Conservation (phyloP, 2,329 filamentous ascomycete genomes). For the Eutypella sp. region DNA sequence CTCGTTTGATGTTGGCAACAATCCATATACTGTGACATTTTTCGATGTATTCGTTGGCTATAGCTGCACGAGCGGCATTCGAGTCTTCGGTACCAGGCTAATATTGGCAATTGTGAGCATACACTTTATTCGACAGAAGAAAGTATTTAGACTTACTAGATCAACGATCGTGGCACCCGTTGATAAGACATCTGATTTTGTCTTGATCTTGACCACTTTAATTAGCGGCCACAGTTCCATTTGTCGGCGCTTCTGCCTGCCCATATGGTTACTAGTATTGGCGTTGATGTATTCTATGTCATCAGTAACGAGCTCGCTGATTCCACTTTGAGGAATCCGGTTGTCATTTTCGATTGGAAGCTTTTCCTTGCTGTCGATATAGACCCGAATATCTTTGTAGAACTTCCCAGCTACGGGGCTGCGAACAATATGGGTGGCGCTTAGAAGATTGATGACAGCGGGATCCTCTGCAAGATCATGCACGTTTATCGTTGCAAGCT, state of each 20-base stretch:
- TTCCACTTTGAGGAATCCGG: not conserved
- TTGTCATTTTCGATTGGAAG: not conserved
- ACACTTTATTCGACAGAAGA: not conserved
- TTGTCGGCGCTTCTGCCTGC: slow-evolving; percentile 6
- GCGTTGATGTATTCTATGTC: not conserved
- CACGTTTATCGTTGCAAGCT: slow-evolving; percentile 12
- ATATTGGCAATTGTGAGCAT: slow-evolving; percentile 9
- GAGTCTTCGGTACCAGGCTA: slow-evolving; percentile 53
- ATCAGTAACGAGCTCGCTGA: not conserved
- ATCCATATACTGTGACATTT: slow-evolving; percentile 55
- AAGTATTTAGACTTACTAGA: slow-evolving; percentile 30
- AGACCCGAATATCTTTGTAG: slow-evolving; percentile 40
- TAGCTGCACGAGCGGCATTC: slow-evolving; percentile 53
- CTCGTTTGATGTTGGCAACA: slow-evolving; percentile 52
- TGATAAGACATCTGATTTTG: slow-evolving; percentile 43
- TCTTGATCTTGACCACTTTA: slow-evolving; percentile 39
- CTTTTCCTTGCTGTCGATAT: slow-evolving; percentile 53
- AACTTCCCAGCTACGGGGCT: slow-evolving; percentile 34
- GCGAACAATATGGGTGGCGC: slow-evolving; percentile 35
- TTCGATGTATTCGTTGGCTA: slow-evolving; percentile 56
- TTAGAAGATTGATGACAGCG: slow-evolving; percentile 39
- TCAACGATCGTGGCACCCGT: slow-evolving; percentile 54
- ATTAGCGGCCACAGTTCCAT: slow-evolving; percentile 37
- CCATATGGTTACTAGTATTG: not conserved
- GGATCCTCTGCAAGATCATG: slow-evolving; percentile 38